A percentile compares a stretch with the other conserved stretches of the same genome.
Conservation (phyloP, 2,329 filamentous ascomycete species). For the Arthroderma uncinatum region DNA sequence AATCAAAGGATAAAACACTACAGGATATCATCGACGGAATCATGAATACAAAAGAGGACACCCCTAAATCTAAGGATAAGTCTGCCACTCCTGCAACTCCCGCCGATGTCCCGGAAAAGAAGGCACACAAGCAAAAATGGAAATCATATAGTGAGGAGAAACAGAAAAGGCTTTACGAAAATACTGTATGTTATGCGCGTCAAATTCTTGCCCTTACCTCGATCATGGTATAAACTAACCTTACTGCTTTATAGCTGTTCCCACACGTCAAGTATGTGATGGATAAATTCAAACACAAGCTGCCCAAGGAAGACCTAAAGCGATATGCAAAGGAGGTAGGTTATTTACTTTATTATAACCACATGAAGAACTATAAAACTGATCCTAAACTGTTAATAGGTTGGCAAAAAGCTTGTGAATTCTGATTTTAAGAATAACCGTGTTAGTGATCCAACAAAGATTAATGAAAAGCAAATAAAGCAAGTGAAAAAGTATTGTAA, state of each 20-base stretch:
- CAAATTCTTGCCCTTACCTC: background rate
- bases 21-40: slow-evolving; percentile 80
- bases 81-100: slow-evolving; percentile 54
- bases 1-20: slow-evolving; percentile 62
- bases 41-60: slow-evolving; percentile 54
- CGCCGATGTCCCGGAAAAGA: slow-evolving; percentile 45
- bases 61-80: slow-evolving; percentile 40
- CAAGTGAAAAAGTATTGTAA: slow-evolving; percentile 76
- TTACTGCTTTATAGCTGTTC: slow-evolving; percentile 49
- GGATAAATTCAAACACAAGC: slow-evolving; percentile 75
- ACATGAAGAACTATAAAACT: too few species aligned
- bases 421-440: slow-evolving; percentile 84
- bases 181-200: slow-evolving; percentile 55
- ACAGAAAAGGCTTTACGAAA: slow-evolving; percentile 90
- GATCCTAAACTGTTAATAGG: slow-evolving; percentile 50
- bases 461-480: slow-evolving; percentile 65
- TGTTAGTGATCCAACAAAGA: slow-evolving; percentile 68
- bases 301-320: slow-evolving; percentile 67
- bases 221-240: background rate
- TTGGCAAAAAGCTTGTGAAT: slow-evolving; percentile 78
- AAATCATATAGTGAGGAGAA: slow-evolving; percentile 56
- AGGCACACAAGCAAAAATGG: slow-evolving; percentile 37
- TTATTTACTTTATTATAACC: background rate
- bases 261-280: slow-evolving; percentile 76
- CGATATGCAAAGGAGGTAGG: slow-evolving; percentile 52